These are phyloP conservation scores for Cornus kousa DNA, from an alignment of 148 eudicot species.

Conservation along the genomic window DNA sequence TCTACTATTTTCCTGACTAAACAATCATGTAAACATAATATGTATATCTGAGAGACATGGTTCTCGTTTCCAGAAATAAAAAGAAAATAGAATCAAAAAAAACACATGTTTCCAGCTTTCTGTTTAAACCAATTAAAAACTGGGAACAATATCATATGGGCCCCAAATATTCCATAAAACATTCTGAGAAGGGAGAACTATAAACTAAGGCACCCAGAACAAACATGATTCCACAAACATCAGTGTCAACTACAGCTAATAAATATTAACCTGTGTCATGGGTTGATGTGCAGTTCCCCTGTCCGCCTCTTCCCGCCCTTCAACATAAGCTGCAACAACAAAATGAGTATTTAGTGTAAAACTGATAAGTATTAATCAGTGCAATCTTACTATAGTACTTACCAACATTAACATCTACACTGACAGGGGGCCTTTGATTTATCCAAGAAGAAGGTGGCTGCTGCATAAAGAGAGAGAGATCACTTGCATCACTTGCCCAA, in stretches of 20 bases:
- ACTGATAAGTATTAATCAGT: neutral
- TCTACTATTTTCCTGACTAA: neutral
- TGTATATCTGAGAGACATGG: neutral
- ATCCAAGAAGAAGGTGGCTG: constrained; percentile 82
- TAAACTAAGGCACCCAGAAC: neutral
- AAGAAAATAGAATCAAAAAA: neutral
- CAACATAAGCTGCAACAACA: constrained; percentile 66
- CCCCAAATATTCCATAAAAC: neutral
- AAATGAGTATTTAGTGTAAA: constrained; percentile 3
- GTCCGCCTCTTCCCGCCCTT: constrained; percentile 71
- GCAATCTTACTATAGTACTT: constrained; percentile 24
- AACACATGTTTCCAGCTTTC: neutral
- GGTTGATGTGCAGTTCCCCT: constrained; percentile 62
- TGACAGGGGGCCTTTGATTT: constrained; percentile 68
- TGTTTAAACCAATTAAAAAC: neutral
- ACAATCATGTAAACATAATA: too few species aligned
- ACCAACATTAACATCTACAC: constrained; percentile 88
- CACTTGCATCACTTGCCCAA: neutral
- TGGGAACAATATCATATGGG: neutral
- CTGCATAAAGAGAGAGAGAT: constrained; percentile 42
- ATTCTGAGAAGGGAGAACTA: neutral
- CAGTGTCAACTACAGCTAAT: constrained; percentile 13
- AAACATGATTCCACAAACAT: neutral
- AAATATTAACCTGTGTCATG: constrained; percentile 60
- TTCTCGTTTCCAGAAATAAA: neutral